These are phyloP conservation scores for Niebla homalea DNA, from an alignment of 495 filamentous ascomycete species.

Conservation along the genomic window DNA sequence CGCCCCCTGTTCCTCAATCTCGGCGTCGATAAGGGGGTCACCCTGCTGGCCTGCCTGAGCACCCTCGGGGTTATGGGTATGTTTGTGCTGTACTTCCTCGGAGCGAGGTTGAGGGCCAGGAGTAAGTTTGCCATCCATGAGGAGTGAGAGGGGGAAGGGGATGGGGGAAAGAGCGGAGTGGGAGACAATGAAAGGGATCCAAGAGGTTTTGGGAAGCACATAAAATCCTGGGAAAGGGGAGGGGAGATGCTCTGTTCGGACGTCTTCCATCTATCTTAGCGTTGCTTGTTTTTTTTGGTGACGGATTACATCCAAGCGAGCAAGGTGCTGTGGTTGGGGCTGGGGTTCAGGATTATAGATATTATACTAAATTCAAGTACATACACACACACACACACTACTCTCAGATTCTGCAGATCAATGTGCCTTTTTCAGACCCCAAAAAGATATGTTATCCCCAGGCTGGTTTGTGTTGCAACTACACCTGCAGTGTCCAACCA, in stretches of 20 bases:
- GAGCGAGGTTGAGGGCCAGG: slow-evolving; percentile 32
- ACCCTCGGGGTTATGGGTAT: slow-evolving; percentile 26
- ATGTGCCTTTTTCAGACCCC: no score
- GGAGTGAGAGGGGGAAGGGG: neutral
- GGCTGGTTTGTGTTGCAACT: no score
- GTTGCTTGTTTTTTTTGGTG: no score
- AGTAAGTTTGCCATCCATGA: slow-evolving; percentile 29
- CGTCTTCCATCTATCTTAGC: no score
- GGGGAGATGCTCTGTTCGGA: neutral
- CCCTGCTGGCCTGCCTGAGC: slow-evolving; percentile 14
- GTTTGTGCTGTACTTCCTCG: slow-evolving; percentile 39
- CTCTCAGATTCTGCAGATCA: no score
- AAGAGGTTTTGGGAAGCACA: neutral
- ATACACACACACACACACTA: no score
- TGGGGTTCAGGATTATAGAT: no score
- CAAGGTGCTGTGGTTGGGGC: no score
- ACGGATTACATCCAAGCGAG: no score
- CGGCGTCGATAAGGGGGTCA: slow-evolving; percentile 24
- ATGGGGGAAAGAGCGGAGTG: neutral
- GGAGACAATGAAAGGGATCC: neutral
- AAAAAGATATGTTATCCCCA: no score
- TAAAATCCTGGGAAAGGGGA: neutral
- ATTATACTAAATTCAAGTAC: no score
- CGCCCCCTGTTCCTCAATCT: slow-evolving; percentile 34
- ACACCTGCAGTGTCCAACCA: no score